phyloP scores from a whole-genome alignment of 345 rosid species.

The Heritiera fomes region DNA sequence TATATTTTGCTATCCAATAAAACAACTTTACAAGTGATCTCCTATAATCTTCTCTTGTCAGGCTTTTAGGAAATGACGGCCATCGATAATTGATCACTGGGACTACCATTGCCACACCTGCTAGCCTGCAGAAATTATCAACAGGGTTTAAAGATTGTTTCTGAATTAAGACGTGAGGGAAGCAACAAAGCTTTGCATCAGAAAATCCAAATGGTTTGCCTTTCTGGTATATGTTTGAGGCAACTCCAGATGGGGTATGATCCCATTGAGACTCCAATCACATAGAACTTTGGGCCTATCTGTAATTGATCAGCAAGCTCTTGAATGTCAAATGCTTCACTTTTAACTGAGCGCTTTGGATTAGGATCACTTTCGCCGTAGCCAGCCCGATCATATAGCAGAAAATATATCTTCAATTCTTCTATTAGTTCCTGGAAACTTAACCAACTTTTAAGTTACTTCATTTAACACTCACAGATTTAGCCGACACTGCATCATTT shows the following conservation, averaged over 20 bases:
- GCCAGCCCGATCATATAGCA: slow-evolving; percentile 83
- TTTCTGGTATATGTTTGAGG: slow-evolving; percentile 81
- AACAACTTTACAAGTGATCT: slow-evolving; percentile 54
- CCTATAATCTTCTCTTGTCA: slow-evolving; percentile 62
- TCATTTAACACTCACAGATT: slow-evolving; percentile 10
- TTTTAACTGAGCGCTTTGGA: slow-evolving; percentile 63
- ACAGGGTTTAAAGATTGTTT: slow-evolving; percentile 15
- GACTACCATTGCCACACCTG: slow-evolving; percentile 72
- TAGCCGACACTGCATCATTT: neutral
- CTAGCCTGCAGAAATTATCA: slow-evolving; percentile 49
- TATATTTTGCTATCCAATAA: slow-evolving; percentile 55
- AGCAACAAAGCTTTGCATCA: neutral
- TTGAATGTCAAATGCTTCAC: slow-evolving; percentile 76
- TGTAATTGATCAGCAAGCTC: slow-evolving; percentile 75
- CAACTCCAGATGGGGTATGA: slow-evolving; percentile 90
- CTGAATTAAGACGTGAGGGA: neutral
- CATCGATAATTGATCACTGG: slow-evolving; percentile 75
- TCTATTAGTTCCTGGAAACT: slow-evolving; percentile 71
- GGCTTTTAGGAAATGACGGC: slow-evolving; percentile 68
- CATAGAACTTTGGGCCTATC: slow-evolving; percentile 65
- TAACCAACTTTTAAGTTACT: slow-evolving; percentile 25
- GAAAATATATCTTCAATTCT: slow-evolving; percentile 63
- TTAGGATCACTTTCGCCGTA: slow-evolving; percentile 87
- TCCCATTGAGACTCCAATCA: slow-evolving; percentile 89
- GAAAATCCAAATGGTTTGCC: slow-evolving; percentile 40